These are phyloP conservation scores for Apiotrichum laibachii DNA, from an alignment of 1,284 basidiomycete genomes.

Conservation along the genomic window DNA sequence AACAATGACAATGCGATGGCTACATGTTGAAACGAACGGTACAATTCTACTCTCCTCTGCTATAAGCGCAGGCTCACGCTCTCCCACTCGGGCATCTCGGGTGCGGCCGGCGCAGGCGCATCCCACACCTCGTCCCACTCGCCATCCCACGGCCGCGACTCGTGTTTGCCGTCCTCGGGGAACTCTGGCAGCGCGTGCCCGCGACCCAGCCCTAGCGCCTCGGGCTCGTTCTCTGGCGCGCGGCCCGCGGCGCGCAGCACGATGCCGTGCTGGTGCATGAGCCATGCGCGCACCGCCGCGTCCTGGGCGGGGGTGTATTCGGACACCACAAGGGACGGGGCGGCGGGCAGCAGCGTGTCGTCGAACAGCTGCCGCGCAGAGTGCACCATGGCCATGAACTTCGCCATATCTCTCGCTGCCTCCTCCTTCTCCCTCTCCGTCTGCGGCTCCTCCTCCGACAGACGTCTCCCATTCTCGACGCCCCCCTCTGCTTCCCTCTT, in stretches of 20 bases:
- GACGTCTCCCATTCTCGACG: slow-evolving; percentile 3
- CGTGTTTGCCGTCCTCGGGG: no score
- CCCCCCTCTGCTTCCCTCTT: not conserved
- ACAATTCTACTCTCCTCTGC: not conserved
- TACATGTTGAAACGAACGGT: no score
- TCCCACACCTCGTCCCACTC: not conserved
- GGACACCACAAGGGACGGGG: slow-evolving; percentile 4
- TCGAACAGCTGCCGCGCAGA: slow-evolving; percentile 46
- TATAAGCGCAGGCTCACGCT: not conserved
- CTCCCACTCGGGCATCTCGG: not conserved
- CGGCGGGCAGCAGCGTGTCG: slow-evolving; percentile 34
- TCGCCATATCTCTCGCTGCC: slow-evolving; percentile 1
- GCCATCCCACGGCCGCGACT: no score
- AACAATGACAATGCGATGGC: no score
- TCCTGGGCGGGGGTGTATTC: not conserved
- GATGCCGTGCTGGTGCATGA: not conserved
- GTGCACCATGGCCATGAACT: slow-evolving; percentile 40
- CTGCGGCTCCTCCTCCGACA: slow-evolving; percentile 20
- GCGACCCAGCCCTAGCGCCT: no score
- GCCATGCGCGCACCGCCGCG: not conserved
- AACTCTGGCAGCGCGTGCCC: no score
- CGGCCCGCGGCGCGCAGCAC: not conserved
- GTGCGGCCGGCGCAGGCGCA: not conserved
- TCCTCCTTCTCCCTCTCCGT: no score
- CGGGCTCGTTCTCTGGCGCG: no score